phyloP scores from a whole-genome alignment of 2,329 filamentous ascomycete genomes.

The Dactylella cylindrospora region DNA sequence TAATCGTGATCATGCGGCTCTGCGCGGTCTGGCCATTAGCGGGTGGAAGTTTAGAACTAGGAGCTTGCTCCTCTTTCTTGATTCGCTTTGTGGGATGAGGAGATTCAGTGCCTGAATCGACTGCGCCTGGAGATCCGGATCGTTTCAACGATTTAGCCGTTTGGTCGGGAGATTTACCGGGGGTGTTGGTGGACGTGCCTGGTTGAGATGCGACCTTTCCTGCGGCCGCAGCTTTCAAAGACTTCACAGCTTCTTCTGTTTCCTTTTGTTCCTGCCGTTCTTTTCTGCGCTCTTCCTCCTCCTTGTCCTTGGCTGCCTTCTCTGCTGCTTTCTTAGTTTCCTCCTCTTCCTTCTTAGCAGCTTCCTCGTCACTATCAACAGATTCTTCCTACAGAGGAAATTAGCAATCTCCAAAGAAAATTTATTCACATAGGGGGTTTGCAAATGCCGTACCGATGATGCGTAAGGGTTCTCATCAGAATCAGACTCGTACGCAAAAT shows the following conservation, averaged over 20 bases:
- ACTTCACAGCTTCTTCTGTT: constrained; percentile 40
- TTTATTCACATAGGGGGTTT: constrained; percentile 3
- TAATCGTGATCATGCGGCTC: constrained; percentile 45
- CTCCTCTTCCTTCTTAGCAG: constrained; percentile 56
- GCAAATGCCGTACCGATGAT: constrained; percentile 47
- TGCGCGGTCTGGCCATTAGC: constrained; percentile 34
- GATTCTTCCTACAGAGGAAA: constrained; percentile 52
- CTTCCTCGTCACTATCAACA: constrained; percentile 54
- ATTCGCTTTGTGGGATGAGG: constrained; percentile 23
- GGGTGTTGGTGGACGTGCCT: constrained; percentile 37
- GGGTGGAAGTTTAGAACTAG: constrained; percentile 16
- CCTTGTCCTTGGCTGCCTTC: constrained; percentile 44
- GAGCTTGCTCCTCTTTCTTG: constrained; percentile 42
- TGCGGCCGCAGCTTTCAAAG: constrained; percentile 42
- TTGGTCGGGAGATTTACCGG: constrained; percentile 29
- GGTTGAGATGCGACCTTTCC: constrained; percentile 39
- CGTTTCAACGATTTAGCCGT: constrained; percentile 43
- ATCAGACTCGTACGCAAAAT: constrained; percentile 57
- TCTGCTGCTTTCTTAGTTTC: constrained; percentile 50
- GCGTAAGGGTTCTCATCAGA: constrained; percentile 51
- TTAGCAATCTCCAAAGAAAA: constrained; percentile 49
- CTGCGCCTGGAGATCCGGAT: constrained; percentile 42
- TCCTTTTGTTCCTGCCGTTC: constrained; percentile 41
- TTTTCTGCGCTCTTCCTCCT: constrained; percentile 34
- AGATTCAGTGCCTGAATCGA: constrained; percentile 29